These are phyloP conservation scores for Ceratocystis destructans DNA, from an alignment of 2,329 filamentous ascomycete genomes.

Conservation along the genomic window DNA sequence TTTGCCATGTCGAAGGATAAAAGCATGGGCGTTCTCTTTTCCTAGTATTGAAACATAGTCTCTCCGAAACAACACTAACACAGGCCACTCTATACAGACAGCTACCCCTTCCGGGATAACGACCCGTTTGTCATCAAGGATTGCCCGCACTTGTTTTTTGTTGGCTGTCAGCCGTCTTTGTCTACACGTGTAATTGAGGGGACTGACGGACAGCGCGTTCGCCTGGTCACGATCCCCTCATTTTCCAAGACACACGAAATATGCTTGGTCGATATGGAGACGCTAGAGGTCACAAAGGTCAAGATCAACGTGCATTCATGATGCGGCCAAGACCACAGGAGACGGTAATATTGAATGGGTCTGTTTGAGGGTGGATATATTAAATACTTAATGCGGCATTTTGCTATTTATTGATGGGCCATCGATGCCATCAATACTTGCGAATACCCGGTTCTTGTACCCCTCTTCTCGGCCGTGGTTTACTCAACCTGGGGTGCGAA, in stretches of 20 bases:
- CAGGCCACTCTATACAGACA: slow-evolving; percentile 44
- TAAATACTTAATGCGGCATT: neutral
- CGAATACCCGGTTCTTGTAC: neutral
- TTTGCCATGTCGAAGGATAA: neutral
- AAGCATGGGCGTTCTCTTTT: neutral
- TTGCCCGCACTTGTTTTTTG: slow-evolving; percentile 85
- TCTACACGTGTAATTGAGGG: slow-evolving; percentile 57
- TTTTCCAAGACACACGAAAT: slow-evolving; percentile 69
- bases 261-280: slow-evolving; percentile 74
- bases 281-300: slow-evolving; percentile 61
- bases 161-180: slow-evolving; percentile 71
- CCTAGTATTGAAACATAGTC: neutral
- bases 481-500: neutral
- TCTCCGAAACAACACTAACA: neutral
- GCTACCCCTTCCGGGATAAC: slow-evolving; percentile 87
- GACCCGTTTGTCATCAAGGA: slow-evolving; percentile 78
- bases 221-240: slow-evolving; percentile 69
- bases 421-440: neutral
- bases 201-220: slow-evolving; percentile 52
- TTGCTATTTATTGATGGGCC: neutral
- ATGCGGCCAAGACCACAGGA: neutral
- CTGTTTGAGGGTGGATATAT: slow-evolving; percentile 19
- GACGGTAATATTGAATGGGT: slow-evolving; percentile 18
- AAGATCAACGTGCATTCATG: slow-evolving; percentile 33
- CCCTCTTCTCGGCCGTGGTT: neutral